phyloP scores from a whole-genome alignment of 176 grass and related monocot species.

The Eremochloa ophiuroides region DNA sequence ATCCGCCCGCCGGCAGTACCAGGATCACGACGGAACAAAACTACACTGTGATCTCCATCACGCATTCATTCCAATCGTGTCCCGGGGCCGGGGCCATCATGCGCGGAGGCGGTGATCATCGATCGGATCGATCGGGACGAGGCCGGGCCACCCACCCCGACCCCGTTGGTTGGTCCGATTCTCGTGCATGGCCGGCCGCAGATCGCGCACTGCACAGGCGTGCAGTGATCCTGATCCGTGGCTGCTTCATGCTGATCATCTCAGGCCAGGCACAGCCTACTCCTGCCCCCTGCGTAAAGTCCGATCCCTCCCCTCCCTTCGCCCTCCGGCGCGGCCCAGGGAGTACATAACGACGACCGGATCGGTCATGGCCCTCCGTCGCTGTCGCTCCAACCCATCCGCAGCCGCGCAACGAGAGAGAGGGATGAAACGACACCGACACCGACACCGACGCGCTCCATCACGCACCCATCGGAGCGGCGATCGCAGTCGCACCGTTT shows the following conservation, averaged over 20 bases:
- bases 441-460: background rate
- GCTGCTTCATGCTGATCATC: background rate
- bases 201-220: background rate
- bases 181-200: background rate
- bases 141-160: background rate
- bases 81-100: background rate
- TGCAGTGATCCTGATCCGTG: background rate
- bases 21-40: background rate
- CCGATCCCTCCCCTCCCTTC: background rate
- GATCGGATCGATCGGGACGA: constrained; percentile 15
- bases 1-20: background rate
- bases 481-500: too few relatives aligned
- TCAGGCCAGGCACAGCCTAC: background rate
- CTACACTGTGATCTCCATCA: background rate
- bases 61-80: background rate
- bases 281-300: background rate
- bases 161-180: background rate
- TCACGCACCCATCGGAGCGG: background rate
- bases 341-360: too few relatives aligned
- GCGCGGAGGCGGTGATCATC: background rate
- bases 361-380: background rate
- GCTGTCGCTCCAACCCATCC: constrained; percentile 1
- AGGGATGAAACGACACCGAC: background rate
- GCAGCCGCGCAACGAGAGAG: background rate
- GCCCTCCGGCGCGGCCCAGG: too few relatives aligned